phyloP scores from a whole-genome alignment of 1,139 yeast genomes.

The Debaryomyces singareniensis region DNA sequence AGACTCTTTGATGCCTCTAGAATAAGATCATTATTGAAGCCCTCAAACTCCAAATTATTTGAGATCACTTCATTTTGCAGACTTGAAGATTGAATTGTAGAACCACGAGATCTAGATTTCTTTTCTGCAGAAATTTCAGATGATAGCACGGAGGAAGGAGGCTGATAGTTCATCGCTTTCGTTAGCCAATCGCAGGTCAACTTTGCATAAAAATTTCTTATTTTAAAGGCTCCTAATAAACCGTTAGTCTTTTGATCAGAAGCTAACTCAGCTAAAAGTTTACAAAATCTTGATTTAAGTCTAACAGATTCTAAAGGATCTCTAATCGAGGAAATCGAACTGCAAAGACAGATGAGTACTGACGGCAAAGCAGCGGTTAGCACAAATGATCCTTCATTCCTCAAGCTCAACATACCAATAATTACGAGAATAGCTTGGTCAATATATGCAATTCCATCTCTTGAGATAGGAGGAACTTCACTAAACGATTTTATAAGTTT shows the following conservation, averaged over 20 bases:
- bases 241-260: conserved; percentile 30
- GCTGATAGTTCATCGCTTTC: too few relatives aligned
- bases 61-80: not conserved
- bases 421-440: conserved; percentile 36
- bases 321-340: conserved; percentile 28
- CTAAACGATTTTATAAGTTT: conserved; percentile 16
- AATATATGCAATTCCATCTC: conserved; percentile 29
- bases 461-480: conserved; percentile 19
- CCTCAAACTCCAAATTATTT: conserved; percentile 26
- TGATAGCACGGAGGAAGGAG: too few relatives aligned
- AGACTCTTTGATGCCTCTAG: conserved; percentile 59
- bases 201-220: conserved; percentile 58
- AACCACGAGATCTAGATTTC: conserved; percentile 11
- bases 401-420: conserved; percentile 29
- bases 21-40: conserved; percentile 57
- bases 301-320: conserved; percentile 35
- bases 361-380: conserved; percentile 29
- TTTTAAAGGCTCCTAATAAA: conserved; percentile 48
- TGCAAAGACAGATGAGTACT: conserved; percentile 23
- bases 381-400: conserved; percentile 34
- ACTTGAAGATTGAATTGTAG: not conserved
- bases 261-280: conserved; percentile 47
- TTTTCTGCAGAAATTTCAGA: conserved; percentile 21
- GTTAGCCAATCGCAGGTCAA: conserved; percentile 66
- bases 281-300: conserved; percentile 54